Base-by-base conservation (phyloP, 2,329 filamentous ascomycete genomes). In the Colletotrichum gloeosporioides region DNA sequence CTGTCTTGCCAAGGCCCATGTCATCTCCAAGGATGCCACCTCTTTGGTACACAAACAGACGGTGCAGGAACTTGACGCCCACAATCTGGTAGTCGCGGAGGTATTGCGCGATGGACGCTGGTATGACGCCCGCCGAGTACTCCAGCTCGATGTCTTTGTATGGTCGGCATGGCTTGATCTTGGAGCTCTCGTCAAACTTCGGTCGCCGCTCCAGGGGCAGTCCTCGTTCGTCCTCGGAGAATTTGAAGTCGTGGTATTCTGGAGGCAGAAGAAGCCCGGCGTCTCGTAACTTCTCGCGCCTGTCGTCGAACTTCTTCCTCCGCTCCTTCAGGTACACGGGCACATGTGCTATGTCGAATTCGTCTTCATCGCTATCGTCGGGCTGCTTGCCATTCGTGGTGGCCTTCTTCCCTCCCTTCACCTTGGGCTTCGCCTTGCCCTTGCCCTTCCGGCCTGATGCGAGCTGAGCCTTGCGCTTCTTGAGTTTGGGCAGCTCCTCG, bases 1-100 rank as follows among this genome's bases (percentile, higher is more conserved):
- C 95, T 0, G 97, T 99, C 85, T 99, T 99, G 1, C 97, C 97
- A 36, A 99, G 85, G 25, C 97, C 97, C 97, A 99, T 99, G 81
- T 99, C 97, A 82, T 99, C 97, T 4, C 96, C 96, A 0, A 99
- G 89, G 27, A 99, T 95, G 3, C 95, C 95, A 1, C 97, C 97
- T 79, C 93, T 94, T 81, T 99, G 97, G 79, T 95, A 96, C 6
- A 98, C 94, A 82, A 99, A 99, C 27, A 95, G 90, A 76, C 95
- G 91, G 82, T 99, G 96, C 9, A 99, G 88, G 80, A 98, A 99
- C 36, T 91, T 90, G 16, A 94, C 95, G 7, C 97, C 97, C 32
- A 94, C 91, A 2, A 99, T 89, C 83, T 99, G 97, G 81, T 99
- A 99, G 78, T 96, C 95, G 76, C 97, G 92, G 65, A 99, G 88